A percentile compares a stretch with the other conserved stretches of the same genome.
Conservation (phyloP, 495 filamentous ascomycete genomes). For the Xylaria longipes region DNA sequence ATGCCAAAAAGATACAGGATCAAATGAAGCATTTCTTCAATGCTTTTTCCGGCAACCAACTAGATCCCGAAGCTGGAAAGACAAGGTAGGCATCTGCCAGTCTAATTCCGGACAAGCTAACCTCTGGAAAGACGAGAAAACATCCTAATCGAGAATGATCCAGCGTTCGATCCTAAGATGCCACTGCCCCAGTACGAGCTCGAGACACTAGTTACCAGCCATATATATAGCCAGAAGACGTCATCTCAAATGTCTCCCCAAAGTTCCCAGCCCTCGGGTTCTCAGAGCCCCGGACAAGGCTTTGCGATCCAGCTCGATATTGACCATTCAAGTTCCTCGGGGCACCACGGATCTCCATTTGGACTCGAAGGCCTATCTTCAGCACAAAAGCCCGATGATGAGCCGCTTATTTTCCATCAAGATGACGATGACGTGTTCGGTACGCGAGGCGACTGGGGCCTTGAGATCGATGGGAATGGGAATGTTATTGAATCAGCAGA, state of each 20-base stretch:
- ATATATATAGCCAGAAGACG: conserved; percentile 51
- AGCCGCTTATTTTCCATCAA: conserved; percentile 30
- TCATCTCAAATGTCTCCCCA: conserved; percentile 53
- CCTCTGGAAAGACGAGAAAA: conserved; percentile 69
- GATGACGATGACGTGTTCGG: conserved; percentile 40
- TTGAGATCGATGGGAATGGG: conserved; percentile 51
- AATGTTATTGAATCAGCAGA: conserved; percentile 42
- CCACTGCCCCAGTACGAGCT: conserved; percentile 63
- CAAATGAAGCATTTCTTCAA: conserved; percentile 72
- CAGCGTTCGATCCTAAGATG: conserved; percentile 79
- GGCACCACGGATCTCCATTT: conserved; percentile 28
- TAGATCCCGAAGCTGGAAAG: conserved; percentile 76
- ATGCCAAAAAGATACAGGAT: conserved; percentile 77
- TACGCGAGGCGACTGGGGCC: conserved; percentile 44
- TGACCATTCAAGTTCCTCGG: conserved; percentile 26
- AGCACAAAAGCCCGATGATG: conserved; percentile 35
- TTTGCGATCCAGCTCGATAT: conserved; percentile 33
- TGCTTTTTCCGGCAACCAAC: conserved; percentile 50
- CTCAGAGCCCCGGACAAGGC: conserved; percentile 20
- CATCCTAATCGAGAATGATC: conserved; percentile 82
- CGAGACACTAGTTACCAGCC: conserved; percentile 47
- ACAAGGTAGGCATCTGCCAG: conserved; percentile 60
- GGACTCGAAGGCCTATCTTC: conserved; percentile 34
- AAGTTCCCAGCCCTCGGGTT: conserved; percentile 22
- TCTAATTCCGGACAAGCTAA: background rate